Percentiles rank a stretch among this genome's conserved stretches.
These are phyloP conservation scores for Microsporum audouinii DNA, from an alignment of 2,329 filamentous ascomycete species.

Conservation along the genomic window DNA sequence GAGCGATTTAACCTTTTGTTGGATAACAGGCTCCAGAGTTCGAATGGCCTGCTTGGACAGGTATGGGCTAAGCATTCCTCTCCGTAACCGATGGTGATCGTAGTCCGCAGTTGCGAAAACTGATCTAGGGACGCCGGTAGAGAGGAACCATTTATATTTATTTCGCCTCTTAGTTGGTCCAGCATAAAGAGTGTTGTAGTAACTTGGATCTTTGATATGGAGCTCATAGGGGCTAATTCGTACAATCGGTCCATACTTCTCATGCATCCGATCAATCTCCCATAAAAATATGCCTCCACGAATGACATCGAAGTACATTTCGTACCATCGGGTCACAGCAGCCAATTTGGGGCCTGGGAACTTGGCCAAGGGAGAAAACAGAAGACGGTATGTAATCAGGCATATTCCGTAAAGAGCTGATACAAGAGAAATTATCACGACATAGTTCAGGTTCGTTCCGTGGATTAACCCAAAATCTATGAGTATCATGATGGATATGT, in stretches of 20 bases:
- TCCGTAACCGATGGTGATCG: constrained; percentile 17
- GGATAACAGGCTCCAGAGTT: constrained; percentile 14
- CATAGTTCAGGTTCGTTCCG: neutral
- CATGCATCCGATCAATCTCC: constrained; percentile 14
- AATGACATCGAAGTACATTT: constrained; percentile 18
- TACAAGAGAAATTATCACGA: neutral
- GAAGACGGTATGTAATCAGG: constrained; percentile 16
- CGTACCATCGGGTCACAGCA: constrained; percentile 13
- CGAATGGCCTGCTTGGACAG: constrained; percentile 16
- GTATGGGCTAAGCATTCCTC: constrained; percentile 17
- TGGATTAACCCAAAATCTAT: neutral
- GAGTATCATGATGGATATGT: neutral
- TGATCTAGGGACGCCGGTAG: constrained; percentile 14
- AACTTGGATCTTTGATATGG: constrained; percentile 15
- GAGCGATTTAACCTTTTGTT: constrained; percentile 12
- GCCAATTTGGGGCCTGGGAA: constrained; percentile 20
- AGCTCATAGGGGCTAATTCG: constrained; percentile 18
- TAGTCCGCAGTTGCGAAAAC: constrained; percentile 21
- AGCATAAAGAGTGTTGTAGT: constrained; percentile 14
- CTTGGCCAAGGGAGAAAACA: constrained; percentile 16
- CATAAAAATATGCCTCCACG: constrained; percentile 11
- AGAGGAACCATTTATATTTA: constrained; percentile 15
- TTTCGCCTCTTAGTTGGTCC: constrained; percentile 10
- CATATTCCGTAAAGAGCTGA: neutral
- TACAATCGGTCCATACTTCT: constrained; percentile 15